phyloP scores from a whole-genome alignment of 345 rosid genomes.

The Hirschfeldia incana region DNA sequence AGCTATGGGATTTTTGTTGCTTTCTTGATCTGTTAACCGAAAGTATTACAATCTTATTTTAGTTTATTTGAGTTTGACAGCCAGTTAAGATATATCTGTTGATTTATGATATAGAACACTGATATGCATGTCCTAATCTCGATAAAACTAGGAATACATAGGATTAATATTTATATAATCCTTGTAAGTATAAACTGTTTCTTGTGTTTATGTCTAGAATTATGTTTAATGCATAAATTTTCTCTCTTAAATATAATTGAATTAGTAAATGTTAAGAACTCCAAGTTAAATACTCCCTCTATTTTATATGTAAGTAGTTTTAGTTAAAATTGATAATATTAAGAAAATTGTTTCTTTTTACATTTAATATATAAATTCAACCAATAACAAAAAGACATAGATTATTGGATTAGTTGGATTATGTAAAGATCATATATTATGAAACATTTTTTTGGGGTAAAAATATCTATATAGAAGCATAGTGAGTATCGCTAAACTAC shows the following conservation, averaged over 20 bases:
- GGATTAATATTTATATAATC: too few species aligned
- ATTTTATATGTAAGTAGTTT: too few species aligned
- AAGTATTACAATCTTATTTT: neutral
- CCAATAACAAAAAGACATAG: too few species aligned
- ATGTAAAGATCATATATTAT: too few species aligned
- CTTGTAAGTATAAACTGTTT: neutral
- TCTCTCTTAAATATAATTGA: neutral
- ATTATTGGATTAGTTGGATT: too few species aligned
- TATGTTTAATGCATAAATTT: neutral
- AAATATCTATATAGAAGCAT: too few species aligned
- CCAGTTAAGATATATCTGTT: neutral
- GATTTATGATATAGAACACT: too few species aligned
- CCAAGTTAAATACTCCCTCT: neutral
- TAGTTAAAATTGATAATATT: too few species aligned
- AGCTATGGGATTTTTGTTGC: neutral
- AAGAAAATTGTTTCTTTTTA: too few species aligned
- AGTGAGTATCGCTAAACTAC: neutral
- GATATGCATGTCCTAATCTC: neutral
- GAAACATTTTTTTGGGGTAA: too few species aligned
- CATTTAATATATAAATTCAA: too few species aligned
- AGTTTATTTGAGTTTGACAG: neutral
- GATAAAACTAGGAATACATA: neutral
- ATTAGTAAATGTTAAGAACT: neutral
- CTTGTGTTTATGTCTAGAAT: neutral
- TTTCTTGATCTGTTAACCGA: neutral